Percentiles rank a stretch among this genome's conserved stretches.
phyloP scores from a whole-genome alignment of 306 rosid genomes.

The Glycine tomentella region DNA sequence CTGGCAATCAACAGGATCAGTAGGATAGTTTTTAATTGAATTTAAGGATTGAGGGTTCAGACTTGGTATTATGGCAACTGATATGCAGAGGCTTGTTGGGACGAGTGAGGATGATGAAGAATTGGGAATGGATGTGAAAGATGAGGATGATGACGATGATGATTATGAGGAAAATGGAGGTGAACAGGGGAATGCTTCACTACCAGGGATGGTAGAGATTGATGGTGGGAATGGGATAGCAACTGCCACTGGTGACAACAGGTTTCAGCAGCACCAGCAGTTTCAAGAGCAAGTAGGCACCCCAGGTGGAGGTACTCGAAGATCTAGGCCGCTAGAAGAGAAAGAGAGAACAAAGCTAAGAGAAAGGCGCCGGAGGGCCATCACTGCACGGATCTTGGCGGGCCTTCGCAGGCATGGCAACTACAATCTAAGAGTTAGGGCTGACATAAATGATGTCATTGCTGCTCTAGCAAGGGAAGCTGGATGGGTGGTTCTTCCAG shows the following conservation, averaged over 20 bases:
- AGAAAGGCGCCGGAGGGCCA: conserved; percentile 97
- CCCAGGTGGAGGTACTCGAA: conserved; percentile 80
- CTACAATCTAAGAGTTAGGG: conserved; percentile 97
- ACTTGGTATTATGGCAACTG: conserved; percentile 70
- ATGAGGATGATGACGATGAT: conserved; percentile 72
- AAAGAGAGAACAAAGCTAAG: conserved; percentile 97
- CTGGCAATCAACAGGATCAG: conserved; percentile 40
- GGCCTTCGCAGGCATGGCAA: conserved; percentile 98
- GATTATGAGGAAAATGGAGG: conserved; percentile 62
- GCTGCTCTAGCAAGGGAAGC: conserved; percentile 97
- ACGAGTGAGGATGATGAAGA: conserved; percentile 93
- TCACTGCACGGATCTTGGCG: conserved; percentile 95
- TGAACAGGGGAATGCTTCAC: conserved; percentile 50
- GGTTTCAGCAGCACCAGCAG: conserved; percentile 69
- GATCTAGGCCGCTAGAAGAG: conserved; percentile 94
- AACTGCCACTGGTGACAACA: conserved; percentile 59
- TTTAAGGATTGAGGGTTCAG: conserved; percentile 38
- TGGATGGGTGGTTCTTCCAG: conserved; percentile 99
- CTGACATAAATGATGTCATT: conserved; percentile 96
- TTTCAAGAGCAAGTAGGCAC: conserved; percentile 77
- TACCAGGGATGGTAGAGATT: conserved; percentile 58
- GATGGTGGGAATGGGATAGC: conserved; percentile 76
- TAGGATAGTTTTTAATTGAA: conserved; percentile 32
- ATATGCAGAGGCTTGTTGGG: conserved; percentile 79
- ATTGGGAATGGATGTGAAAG: conserved; percentile 91